These are phyloP conservation scores for Martensiomyces pterosporus DNA, from an alignment of 192 early-diverging fungal species.

Conservation along the genomic window DNA sequence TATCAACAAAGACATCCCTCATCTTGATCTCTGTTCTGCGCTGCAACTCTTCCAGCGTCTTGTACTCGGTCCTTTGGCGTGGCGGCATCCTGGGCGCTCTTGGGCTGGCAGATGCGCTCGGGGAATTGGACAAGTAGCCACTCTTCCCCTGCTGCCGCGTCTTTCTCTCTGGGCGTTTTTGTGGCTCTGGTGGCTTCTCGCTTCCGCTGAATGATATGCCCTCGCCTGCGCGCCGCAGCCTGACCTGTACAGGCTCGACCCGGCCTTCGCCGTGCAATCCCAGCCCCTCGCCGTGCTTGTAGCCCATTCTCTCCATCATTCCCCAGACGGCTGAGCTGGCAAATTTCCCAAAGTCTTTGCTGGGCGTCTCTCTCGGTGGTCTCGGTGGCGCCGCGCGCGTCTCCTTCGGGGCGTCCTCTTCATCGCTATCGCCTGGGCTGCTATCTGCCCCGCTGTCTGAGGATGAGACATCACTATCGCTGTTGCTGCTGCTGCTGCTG, in stretches of 20 bases:
- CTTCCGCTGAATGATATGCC: slow-evolving; percentile 82
- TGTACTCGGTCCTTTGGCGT: slow-evolving; percentile 20
- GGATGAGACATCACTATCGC: too few relatives aligned
- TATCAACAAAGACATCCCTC: slow-evolving; percentile 43
- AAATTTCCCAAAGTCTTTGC: slow-evolving; percentile 81
- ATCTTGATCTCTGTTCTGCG: slow-evolving; percentile 20
- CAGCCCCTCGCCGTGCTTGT: slow-evolving; percentile 82
- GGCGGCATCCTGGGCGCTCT: background rate
- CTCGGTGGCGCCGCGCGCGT: background rate
- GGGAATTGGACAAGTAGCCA: background rate
- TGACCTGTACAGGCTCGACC: slow-evolving; percentile 86
- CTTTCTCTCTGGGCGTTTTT: background rate
- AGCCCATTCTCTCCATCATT: slow-evolving; percentile 91
- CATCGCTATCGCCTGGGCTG: slow-evolving; percentile 4
- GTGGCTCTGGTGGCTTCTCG: slow-evolving; percentile 51
- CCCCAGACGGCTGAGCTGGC: slow-evolving; percentile 68
- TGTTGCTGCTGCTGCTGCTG: slow-evolving; percentile 9
- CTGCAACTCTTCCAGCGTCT: slow-evolving; percentile 35
- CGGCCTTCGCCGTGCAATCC: slow-evolving; percentile 83
- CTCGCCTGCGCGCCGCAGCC: slow-evolving; percentile 70
- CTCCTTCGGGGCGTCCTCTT: background rate
- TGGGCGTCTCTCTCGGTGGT: too few relatives aligned
- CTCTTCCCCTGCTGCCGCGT: background rate
- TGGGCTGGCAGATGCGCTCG: background rate
- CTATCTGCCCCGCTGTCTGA: slow-evolving; percentile 32